Conservation (phyloP, 176 grass and related monocot species). For the Phoenix dactylifera region DNA sequence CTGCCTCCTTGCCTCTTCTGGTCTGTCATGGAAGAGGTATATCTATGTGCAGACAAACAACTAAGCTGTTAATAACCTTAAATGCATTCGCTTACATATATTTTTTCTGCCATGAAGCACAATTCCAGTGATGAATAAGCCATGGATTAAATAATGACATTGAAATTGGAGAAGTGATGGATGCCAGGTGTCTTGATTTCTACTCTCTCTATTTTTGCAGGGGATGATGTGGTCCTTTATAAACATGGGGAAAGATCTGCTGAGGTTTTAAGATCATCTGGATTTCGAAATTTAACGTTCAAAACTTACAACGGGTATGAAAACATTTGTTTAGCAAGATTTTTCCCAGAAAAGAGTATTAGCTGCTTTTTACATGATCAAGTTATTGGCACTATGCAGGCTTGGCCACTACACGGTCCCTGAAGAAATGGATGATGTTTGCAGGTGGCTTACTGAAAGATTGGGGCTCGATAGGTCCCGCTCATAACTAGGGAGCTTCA, state of each 20-base stretch:
- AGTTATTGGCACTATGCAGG: conserved; percentile 26
- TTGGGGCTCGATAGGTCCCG: conserved; percentile 56
- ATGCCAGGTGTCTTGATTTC: neutral
- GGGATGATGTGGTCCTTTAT: conserved; percentile 75
- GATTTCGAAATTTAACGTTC: conserved; percentile 48
- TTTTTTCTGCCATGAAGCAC: too few relatives aligned
- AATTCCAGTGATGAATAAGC: too few relatives aligned
- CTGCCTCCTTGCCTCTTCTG: conserved; percentile 54
- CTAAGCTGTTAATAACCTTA: too few relatives aligned
- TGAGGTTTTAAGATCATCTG: conserved; percentile 49
- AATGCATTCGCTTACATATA: too few relatives aligned
- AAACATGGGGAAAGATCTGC: conserved; percentile 67
- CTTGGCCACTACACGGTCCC: conserved; percentile 86
- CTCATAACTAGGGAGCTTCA: neutral
- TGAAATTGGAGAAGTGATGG: too few relatives aligned
- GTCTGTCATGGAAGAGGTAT: conserved; percentile 82
- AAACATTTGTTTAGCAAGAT: neutral
- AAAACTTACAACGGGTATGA: conserved; percentile 80
- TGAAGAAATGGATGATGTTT: conserved; percentile 91
- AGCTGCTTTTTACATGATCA: neutral
- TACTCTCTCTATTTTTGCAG: conserved; percentile 22
- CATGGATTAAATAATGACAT: too few relatives aligned
- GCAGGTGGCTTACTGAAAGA: conserved; percentile 73
- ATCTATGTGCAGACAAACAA: too few relatives aligned
- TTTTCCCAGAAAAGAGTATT: neutral